phyloP scores from a whole-genome alignment of 371 early-diverging fungal species.

The Apophysomyces sp. region DNA sequence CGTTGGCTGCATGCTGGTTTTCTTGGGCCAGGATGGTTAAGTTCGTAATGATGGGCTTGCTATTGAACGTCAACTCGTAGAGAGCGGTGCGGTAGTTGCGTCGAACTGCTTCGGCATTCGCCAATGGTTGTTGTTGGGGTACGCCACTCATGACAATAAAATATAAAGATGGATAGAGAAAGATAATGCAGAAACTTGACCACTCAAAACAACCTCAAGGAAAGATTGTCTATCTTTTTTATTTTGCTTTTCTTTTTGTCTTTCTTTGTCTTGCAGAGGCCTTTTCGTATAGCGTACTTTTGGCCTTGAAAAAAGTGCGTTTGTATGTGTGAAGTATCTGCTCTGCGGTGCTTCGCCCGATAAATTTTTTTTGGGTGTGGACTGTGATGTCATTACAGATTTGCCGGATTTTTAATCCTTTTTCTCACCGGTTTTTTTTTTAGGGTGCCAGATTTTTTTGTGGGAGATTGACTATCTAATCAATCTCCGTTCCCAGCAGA shows the following conservation, averaged over 20 bases:
- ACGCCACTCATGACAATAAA: constrained; percentile 8
- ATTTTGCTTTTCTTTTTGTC: constrained; percentile 4
- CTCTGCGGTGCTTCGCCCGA: not conserved
- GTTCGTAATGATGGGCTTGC: constrained; percentile 87
- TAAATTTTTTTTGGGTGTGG: not conserved
- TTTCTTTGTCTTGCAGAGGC: constrained; percentile 6
- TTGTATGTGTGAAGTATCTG: not conserved
- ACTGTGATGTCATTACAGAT: too few species aligned
- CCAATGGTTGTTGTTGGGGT: constrained; percentile 17
- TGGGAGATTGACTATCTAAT: too few species aligned
- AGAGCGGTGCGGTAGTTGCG: constrained; percentile 34
- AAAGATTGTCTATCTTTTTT: constrained; percentile 9
- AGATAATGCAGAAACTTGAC: constrained; percentile 17
- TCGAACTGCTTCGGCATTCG: constrained; percentile 34
- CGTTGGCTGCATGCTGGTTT: constrained; percentile 59
- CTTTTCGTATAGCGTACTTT: not conserved
- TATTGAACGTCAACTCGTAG: constrained; percentile 83
- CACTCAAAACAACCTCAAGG: not conserved
- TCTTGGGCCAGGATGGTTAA: constrained; percentile 86
- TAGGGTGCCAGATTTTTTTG: too few species aligned
- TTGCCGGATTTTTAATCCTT: too few species aligned
- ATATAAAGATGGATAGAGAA: constrained; percentile 22
- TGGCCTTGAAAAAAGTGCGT: not conserved
- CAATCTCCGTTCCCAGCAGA: too few species aligned
- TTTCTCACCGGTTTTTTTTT: too few species aligned